Conservation (phyloP, 2,329 filamentous ascomycete genomes). For the Neofusicoccum sp. region DNA sequence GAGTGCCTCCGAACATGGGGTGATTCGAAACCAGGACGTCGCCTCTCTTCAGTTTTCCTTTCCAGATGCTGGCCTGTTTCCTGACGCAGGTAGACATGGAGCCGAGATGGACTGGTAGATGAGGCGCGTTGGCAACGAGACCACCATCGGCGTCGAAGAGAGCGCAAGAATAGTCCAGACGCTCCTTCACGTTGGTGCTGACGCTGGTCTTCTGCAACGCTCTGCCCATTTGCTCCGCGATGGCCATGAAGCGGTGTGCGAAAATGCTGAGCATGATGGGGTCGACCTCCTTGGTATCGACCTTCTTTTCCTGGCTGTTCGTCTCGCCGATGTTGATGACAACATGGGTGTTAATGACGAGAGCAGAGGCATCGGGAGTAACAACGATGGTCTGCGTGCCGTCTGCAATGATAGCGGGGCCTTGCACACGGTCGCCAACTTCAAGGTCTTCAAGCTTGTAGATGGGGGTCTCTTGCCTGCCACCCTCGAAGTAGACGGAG, state of each 20-base stretch:
- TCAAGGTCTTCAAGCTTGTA: constrained; percentile 78
- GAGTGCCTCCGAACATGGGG: constrained; percentile 81
- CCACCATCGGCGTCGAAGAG: constrained; percentile 77
- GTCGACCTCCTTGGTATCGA: constrained; percentile 63
- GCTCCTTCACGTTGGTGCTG: constrained; percentile 79
- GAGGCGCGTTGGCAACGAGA: constrained; percentile 76
- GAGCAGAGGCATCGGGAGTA: constrained; percentile 73
- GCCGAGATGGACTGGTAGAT: constrained; percentile 79
- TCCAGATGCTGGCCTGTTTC: constrained; percentile 79
- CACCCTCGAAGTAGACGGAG: constrained; percentile 82
- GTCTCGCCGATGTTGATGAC: constrained; percentile 77
- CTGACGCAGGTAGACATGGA: constrained; percentile 84
- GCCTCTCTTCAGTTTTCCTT: constrained; percentile 73
- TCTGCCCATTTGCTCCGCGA: constrained; percentile 82
- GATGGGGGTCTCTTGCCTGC: constrained; percentile 74
- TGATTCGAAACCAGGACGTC: constrained; percentile 86
- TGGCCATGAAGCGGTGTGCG: constrained; percentile 81
- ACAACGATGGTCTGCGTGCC: constrained; percentile 92
- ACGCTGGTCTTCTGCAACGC: constrained; percentile 79
- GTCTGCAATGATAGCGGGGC: constrained; percentile 85
- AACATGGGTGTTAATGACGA: constrained; percentile 83
- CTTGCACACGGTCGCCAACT: constrained; percentile 71
- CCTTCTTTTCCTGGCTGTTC: constrained; percentile 51
- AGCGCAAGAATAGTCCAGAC: constrained; percentile 81
- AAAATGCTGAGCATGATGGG: constrained; percentile 80